A percentile compares a stretch with the other conserved stretches of the same genome.
phyloP scores from a whole-genome alignment of 768 basidiomycete genomes.

The Hygrophorus russula region DNA sequence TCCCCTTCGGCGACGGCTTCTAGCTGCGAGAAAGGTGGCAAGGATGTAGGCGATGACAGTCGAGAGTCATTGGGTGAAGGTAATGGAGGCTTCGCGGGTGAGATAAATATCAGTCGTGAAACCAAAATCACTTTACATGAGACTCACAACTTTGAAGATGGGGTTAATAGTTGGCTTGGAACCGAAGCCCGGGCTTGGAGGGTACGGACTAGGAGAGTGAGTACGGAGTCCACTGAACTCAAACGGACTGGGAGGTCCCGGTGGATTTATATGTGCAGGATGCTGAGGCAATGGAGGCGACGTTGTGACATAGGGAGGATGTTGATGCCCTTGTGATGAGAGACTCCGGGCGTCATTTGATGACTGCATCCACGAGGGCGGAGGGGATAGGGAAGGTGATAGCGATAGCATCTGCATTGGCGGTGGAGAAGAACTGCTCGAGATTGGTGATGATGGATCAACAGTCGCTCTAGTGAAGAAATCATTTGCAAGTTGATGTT shows the following conservation, averaged over 20 bases:
- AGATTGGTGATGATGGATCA: conserved; percentile 42
- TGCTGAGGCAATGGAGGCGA: conserved; percentile 20
- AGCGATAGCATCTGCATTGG: conserved; percentile 66
- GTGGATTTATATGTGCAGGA: conserved; percentile 24
- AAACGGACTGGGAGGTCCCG: conserved; percentile 33
- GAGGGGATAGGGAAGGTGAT: conserved; percentile 50
- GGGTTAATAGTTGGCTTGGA: conserved; percentile 71
- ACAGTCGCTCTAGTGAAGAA: conserved; percentile 64
- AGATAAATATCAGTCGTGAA: conserved; percentile 22
- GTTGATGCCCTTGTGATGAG: conserved; percentile 23
- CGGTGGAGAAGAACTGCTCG: conserved; percentile 63
- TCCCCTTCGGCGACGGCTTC: conserved; percentile 74
- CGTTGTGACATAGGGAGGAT: conserved; percentile 25
- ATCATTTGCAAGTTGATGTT: conserved; percentile 66
- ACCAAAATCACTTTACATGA: conserved; percentile 24
- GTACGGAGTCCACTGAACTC: conserved; percentile 41
- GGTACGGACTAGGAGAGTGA: conserved; percentile 43
- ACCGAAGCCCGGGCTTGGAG: conserved; percentile 48
- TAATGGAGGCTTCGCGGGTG: conserved; percentile 39
- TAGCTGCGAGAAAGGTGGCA: conserved; percentile 73
- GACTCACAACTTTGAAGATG: conserved; percentile 85
- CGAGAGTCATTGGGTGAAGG: conserved; percentile 30
- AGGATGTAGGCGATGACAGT: conserved; percentile 31
- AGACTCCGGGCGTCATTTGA: conserved; percentile 18
- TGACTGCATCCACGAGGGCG: conserved; percentile 45